Evolutionary conservation across 2,329 filamentous ascomycete genomes (phyloP).

Genomic region (Hypoxylon rubiginosum): DNA sequence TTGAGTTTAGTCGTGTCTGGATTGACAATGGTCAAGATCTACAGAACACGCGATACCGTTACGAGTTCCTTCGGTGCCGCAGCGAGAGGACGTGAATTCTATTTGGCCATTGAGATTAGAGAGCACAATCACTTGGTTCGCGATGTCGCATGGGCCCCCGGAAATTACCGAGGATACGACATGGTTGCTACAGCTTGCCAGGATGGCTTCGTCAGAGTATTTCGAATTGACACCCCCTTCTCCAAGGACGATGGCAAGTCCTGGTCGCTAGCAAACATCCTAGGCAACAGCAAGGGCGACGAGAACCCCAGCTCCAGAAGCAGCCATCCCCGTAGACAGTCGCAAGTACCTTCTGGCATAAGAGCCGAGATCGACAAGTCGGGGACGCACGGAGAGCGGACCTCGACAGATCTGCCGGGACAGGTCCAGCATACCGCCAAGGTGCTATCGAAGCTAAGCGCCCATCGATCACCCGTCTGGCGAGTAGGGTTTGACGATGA

Average conservation of each 20-base stretch:
- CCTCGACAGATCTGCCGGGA: constrained; percentile 71
- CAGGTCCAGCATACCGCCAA: constrained; percentile 74
- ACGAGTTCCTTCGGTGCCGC: constrained; percentile 65
- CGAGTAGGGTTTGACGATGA: constrained; percentile 77
- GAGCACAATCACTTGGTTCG: constrained; percentile 83
- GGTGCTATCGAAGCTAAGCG: constrained; percentile 76
- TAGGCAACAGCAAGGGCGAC: constrained; percentile 54
- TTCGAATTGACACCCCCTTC: constrained; percentile 77
- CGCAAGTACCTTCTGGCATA: constrained; percentile 62
- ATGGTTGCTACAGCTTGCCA: constrained; percentile 92
- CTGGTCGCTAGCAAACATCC: constrained; percentile 64
- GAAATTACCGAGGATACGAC: constrained; percentile 90
- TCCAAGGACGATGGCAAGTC: constrained; percentile 62
- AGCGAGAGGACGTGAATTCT: constrained; percentile 80
- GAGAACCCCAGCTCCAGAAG: constrained; percentile 43
- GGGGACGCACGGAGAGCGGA: constrained; percentile 61
- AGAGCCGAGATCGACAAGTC: constrained; percentile 67
- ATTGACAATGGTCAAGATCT: constrained; percentile 86
- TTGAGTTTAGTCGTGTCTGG: constrained; percentile 87
- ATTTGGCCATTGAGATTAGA: constrained; percentile 81
- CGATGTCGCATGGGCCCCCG: constrained; percentile 92
- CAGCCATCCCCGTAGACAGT: constrained; percentile 42
- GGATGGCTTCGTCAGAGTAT: constrained; percentile 91
- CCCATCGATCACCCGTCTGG: constrained; percentile 80
- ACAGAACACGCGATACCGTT: constrained; percentile 76